phyloP scores from a whole-genome alignment of 1,284 basidiomycete genomes.

The Leccinum griseonigrum region DNA sequence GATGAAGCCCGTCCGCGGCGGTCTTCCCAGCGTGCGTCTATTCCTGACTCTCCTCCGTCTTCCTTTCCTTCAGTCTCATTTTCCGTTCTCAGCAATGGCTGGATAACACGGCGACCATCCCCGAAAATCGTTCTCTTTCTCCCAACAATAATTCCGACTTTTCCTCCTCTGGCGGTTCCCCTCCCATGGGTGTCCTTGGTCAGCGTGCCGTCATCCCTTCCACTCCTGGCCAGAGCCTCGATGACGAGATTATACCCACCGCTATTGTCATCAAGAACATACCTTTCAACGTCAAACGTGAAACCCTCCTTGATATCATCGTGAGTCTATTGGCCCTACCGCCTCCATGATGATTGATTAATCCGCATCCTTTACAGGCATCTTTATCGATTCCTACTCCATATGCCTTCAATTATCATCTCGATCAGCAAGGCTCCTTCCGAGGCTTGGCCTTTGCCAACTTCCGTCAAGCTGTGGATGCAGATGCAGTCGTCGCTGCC shows the following conservation, averaged over 20 bases:
- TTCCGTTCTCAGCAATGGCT: slow-evolving; percentile 67
- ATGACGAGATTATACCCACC: slow-evolving; percentile 97
- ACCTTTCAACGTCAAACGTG: slow-evolving; percentile 96
- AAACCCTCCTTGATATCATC: slow-evolving; percentile 95
- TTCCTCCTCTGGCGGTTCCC: slow-evolving; percentile 79
- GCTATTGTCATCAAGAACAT: slow-evolving; percentile 99
- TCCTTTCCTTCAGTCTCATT: slow-evolving; percentile 6
- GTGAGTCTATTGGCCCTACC: slow-evolving; percentile 46
- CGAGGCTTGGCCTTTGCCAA: slow-evolving; percentile 98
- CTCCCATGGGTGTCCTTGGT: slow-evolving; percentile 60
- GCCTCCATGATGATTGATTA: slow-evolving; percentile 16
- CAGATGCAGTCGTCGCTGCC: slow-evolving; percentile 93
- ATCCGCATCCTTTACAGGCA: slow-evolving; percentile 47
- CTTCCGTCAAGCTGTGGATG: slow-evolving; percentile 89
- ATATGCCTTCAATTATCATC: slow-evolving; percentile 99
- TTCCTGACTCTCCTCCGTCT: slow-evolving; percentile 19
- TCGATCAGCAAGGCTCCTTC: slow-evolving; percentile 94
- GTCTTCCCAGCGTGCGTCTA: slow-evolving; percentile 65
- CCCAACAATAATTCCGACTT: slow-evolving; percentile 83
- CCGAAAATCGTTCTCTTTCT: slow-evolving; percentile 76
- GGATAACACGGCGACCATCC: slow-evolving; percentile 49
- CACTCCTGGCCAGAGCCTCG: slow-evolving; percentile 49
- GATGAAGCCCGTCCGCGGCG: slow-evolving; percentile 64
- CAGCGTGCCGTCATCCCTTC: slow-evolving; percentile 46
- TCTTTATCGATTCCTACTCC: slow-evolving; percentile 94